phyloP scores from a whole-genome alignment of 192 early-diverging fungal species.

The Backusella luteola region DNA sequence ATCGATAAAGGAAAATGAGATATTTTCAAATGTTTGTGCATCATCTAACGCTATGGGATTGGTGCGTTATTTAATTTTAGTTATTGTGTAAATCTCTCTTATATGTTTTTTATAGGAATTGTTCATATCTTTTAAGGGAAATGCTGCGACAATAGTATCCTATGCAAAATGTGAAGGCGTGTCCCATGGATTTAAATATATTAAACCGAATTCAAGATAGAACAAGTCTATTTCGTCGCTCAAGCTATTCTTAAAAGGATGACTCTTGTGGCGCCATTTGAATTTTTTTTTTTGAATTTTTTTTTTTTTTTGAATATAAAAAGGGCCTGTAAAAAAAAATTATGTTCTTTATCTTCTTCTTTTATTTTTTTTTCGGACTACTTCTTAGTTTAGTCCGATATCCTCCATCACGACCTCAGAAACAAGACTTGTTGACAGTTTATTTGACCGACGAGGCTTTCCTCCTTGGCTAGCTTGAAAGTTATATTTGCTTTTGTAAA shows the following conservation, averaged over 20 bases:
- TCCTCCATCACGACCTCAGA: slow-evolving; percentile 34
- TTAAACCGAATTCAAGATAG: no score
- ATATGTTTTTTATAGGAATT: no score
- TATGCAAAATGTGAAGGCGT: no score
- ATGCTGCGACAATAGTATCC: no score
- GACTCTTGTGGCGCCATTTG: no score
- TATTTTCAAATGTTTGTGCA: neutral
- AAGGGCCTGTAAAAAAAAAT: neutral
- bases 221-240: no score
- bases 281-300: no score
- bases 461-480: slow-evolving; percentile 26
- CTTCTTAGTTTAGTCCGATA: slow-evolving; percentile 24
- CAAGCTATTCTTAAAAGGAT: no score
- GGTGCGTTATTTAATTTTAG: neutral
- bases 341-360: neutral
- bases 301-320: no score
- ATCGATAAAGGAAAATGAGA: neutral
- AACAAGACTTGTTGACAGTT: slow-evolving; percentile 36
- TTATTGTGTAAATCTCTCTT: no score
- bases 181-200: no score
- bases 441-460: slow-evolving; percentile 35
- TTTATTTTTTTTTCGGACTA: slow-evolving; percentile 24
- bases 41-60: neutral
- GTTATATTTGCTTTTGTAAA: slow-evolving; percentile 16
- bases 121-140: no score